Evolutionary conservation across 345 rosid genomes (phyloP), one percentile per base, ranked within the genome.

Genomic region (Gossypium arboreum): DNA sequence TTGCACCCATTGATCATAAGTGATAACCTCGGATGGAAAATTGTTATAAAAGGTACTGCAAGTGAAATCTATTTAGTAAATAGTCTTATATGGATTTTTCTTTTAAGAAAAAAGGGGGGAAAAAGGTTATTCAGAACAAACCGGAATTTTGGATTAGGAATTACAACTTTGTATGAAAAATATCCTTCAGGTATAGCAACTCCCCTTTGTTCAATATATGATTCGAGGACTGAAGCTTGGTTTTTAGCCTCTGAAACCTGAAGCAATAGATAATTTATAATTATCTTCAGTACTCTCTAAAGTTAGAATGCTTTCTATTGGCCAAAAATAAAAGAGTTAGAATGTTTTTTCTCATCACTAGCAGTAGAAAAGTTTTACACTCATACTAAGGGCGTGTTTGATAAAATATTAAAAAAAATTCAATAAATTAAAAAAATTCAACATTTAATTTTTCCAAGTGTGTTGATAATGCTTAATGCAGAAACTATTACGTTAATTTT

Each of bases 131-230:
- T 22, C 27, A 20, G 13, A 20, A 2, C 5, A 20, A 9, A 57
- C 61, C 29, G 29, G 61, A 57, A 57, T 12, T 48, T 48, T 15
- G 52, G 17, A 48, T 48, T 48, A 15, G 52, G 52, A 48, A 48
- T 48, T 3, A 48, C 52, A 48, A 48, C 52, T 48, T 48, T 48
- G 52, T 48, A 48, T 11, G 52, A 48, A 48, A 48, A 48, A 48
- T 48, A 48, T 48, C 52, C 52, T 48, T 48, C 52, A 15, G 52
- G 52, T 51, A 94, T 77, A 77, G 89, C 67, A 80, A 92, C 82
- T 45, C 98, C 97, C 75, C 97, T 88, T 82, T 91, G 98, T 72
- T 91, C 94, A 79, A 92, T 89, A 84, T 94, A 94, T 70, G 93
- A 87, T 84, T 89, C 92, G 73, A 94, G 95, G 81, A 94, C 75